Conservation (phyloP, 106 monocot species). For the Dendrobium chrysotoxum region DNA sequence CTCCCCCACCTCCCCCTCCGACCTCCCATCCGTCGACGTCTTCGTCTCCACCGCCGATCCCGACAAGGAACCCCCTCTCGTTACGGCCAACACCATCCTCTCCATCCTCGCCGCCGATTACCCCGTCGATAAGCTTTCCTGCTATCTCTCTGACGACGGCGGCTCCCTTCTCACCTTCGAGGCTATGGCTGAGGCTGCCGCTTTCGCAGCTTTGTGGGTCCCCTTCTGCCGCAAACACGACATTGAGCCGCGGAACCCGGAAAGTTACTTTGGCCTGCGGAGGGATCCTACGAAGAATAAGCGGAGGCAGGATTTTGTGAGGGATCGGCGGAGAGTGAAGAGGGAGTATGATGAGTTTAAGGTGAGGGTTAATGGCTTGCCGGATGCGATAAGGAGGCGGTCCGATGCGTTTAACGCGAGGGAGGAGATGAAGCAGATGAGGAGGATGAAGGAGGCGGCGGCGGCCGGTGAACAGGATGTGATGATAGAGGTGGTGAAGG, state of each 20-base stretch:
- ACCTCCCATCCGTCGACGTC: slow-evolving; percentile 57
- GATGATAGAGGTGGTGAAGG: background rate
- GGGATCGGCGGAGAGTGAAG: slow-evolving; percentile 89
- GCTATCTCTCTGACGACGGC: slow-evolving; percentile 89
- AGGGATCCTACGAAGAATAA: slow-evolving; percentile 91
- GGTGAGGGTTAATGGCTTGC: slow-evolving; percentile 80
- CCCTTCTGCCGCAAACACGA: slow-evolving; percentile 93
- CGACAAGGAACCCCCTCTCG: slow-evolving; percentile 79
- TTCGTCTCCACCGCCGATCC: slow-evolving; percentile 75
- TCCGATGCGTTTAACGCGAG: slow-evolving; percentile 35
- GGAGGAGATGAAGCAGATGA: slow-evolving; percentile 43
- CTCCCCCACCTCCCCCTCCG: slow-evolving; percentile 41
- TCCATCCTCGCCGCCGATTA: slow-evolving; percentile 92
- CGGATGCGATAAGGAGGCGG: slow-evolving; percentile 54
- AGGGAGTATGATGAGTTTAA: slow-evolving; percentile 96
- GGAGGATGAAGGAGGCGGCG: slow-evolving; percentile 37
- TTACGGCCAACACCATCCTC: slow-evolving; percentile 79
- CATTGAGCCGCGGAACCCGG: slow-evolving; percentile 89
- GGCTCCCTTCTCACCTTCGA: slow-evolving; percentile 81
- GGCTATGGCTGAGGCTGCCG: slow-evolving; percentile 77
- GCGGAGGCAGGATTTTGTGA: slow-evolving; percentile 79
- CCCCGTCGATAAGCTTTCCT: slow-evolving; percentile 84
- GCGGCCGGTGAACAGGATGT: background rate
- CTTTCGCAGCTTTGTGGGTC: slow-evolving; percentile 82
- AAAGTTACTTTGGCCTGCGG: slow-evolving; percentile 56